Evolutionary conservation across 1,284 basidiomycete species (phyloP).

Genomic region (Malassezia nana): DNA sequence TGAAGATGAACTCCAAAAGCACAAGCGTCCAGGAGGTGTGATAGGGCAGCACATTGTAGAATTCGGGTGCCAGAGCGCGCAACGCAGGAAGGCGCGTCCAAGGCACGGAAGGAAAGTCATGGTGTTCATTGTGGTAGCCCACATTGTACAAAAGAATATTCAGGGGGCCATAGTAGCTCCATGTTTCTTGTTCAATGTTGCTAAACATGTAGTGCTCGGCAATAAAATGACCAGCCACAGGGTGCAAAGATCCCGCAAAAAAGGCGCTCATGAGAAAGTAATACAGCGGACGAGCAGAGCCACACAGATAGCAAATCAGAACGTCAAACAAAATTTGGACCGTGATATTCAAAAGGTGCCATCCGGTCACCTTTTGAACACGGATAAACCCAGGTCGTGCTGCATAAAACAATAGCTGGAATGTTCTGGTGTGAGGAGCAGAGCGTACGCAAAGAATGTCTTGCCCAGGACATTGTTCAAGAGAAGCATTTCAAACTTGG

Average conservation of each 20-base stretch:
- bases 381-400: slow-evolving; percentile 89
- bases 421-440: slow-evolving; percentile 53
- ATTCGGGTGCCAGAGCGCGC: slow-evolving; percentile 73
- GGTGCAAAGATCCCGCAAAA: slow-evolving; percentile 89
- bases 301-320: slow-evolving; percentile 45
- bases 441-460: slow-evolving; percentile 69
- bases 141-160: slow-evolving; percentile 94
- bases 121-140: slow-evolving; percentile 97
- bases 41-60: slow-evolving; percentile 74
- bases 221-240: slow-evolving; percentile 92
- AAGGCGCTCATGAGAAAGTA: slow-evolving; percentile 82
- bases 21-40: slow-evolving; percentile 92
- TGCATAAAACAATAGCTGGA: slow-evolving; percentile 97
- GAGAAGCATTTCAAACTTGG: slow-evolving; percentile 68
- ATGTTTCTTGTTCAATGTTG: slow-evolving; percentile 69
- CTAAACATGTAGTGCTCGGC: slow-evolving; percentile 58
- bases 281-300: slow-evolving; percentile 46
- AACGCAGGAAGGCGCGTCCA: slow-evolving; percentile 89
- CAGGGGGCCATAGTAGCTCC: slow-evolving; percentile 86
- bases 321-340: slow-evolving; percentile 66
- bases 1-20: slow-evolving; percentile 83
- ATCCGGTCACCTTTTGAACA: slow-evolving; percentile 66
- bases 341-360: slow-evolving; percentile 71
- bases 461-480: slow-evolving; percentile 94
- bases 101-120: slow-evolving; percentile 90